A percentile compares a stretch with the other conserved stretches of the same genome.
phyloP scores from a whole-genome alignment of 352 stramenopile genomes.

The Pythium vanterpoolii region DNA sequence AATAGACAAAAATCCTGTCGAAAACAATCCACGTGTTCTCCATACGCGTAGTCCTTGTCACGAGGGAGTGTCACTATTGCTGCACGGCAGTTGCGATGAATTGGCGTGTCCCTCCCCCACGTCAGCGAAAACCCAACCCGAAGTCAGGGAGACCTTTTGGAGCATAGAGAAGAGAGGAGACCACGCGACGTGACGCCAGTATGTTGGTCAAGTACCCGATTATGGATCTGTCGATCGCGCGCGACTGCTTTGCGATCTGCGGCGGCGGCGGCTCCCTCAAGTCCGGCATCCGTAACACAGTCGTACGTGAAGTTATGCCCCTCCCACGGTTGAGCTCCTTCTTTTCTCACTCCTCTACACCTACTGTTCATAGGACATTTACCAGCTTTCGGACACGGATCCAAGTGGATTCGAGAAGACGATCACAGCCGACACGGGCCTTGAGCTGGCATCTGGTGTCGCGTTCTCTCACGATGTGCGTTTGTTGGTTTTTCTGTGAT shows the following conservation, averaged over 20 bases:
- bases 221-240: constrained; percentile 76
- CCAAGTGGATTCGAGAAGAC: constrained; percentile 62
- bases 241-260: constrained; percentile 73
- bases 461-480: constrained; percentile 68
- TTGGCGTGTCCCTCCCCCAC: constrained; percentile 12
- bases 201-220: constrained; percentile 87
- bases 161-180: neutral
- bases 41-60: neutral
- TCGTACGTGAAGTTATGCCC: constrained; percentile 37
- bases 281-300: constrained; percentile 85
- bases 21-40: neutral
- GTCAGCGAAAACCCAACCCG: constrained; percentile 5
- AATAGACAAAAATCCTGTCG: neutral
- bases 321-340: neutral
- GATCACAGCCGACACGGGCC: constrained; percentile 67
- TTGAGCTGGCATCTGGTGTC: constrained; percentile 68
- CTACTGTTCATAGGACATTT: constrained; percentile 51
- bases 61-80: constrained; percentile 11
- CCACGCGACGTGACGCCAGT: constrained; percentile 2
- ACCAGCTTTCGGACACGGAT: constrained; percentile 61
- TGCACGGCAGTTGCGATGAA: constrained; percentile 4
- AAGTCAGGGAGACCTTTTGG: neutral
- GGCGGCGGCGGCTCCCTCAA: constrained; percentile 78
- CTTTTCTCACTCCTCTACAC: neutral
- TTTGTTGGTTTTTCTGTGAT: neutral